These are phyloP conservation scores for Cyberlindnera euphorbiiphila DNA, from an alignment of 805 yeast genomes.

Conservation along the genomic window DNA sequence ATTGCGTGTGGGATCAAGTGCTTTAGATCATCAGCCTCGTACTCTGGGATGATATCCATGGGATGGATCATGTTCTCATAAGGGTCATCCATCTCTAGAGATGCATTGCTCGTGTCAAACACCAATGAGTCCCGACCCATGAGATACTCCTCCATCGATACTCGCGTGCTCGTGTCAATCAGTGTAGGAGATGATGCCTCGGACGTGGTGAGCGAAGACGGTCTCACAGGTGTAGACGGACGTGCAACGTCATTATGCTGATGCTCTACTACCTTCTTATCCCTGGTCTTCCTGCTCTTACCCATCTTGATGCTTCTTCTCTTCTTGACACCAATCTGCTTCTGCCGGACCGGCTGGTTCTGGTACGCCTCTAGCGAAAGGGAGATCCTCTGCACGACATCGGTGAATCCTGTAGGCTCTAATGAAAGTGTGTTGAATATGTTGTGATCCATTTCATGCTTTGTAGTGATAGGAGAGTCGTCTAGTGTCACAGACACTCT, in stretches of 20 bases:
- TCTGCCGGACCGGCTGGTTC: conserved; percentile 1
- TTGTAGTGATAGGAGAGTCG: not conserved
- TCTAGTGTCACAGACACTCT: conserved; percentile 1
- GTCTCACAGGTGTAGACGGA: not conserved
- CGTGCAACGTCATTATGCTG: not conserved
- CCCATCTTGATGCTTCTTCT: conserved; percentile 25
- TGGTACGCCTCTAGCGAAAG: conserved; percentile 10
- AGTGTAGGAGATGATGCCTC: conserved; percentile 17
- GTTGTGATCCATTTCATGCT: conserved; percentile 5
- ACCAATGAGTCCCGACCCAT: conserved; percentile 5
- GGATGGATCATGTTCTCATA: conserved; percentile 25
- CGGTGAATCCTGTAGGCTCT: conserved; percentile 14
- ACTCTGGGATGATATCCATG: conserved; percentile 17
- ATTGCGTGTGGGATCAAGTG: conserved; percentile 6
- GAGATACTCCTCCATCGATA: conserved; percentile 6
- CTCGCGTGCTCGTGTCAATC: conserved; percentile 3
- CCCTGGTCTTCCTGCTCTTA: conserved; percentile 7
- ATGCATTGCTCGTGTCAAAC: not conserved
- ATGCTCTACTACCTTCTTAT: conserved; percentile 19
- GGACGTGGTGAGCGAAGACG: too few relatives aligned
- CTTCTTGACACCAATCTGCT: conserved; percentile 6
- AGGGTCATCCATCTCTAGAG: conserved; percentile 25
- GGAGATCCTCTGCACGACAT: conserved; percentile 19
- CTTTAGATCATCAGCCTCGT: conserved; percentile 2
- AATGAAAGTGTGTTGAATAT: conserved; percentile 23